A percentile compares a stretch with the other conserved stretches of the same genome.
Evolutionary conservation across 75 land plant species (phyloP).

Genomic region (Sequoia sempervirens): DNA sequence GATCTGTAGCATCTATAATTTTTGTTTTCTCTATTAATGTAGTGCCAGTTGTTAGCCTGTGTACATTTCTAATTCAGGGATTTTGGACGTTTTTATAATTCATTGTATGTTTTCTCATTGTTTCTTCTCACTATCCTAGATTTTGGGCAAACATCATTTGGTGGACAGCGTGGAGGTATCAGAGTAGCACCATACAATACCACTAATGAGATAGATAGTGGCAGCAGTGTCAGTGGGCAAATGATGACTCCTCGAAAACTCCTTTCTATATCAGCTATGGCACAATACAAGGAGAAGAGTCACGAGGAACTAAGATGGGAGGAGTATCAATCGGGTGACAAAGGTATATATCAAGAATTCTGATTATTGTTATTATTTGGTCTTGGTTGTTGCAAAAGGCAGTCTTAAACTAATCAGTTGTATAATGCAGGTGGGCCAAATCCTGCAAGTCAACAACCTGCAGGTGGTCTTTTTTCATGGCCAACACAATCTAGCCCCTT

Average conservation of each 20-base stretch:
- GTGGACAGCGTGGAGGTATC: conserved; percentile 46
- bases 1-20: not conserved
- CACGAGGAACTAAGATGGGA: conserved; percentile 96
- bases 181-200: conserved; percentile 63
- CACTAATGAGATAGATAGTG: conserved; percentile 65
- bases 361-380: not conserved
- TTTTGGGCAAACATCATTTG: too few species aligned
- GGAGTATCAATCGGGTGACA: conserved; percentile 90
- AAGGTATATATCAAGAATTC: conserved; percentile 44
- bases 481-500: too few species aligned
- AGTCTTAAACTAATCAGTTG: too few species aligned
- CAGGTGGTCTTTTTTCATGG: too few species aligned
- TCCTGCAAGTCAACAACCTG: too few species aligned
- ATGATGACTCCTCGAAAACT: conserved; percentile 45
- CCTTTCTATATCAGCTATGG: conserved; percentile 96
- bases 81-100: too few species aligned
- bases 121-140: not conserved
- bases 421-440: too few species aligned
- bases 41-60: not conserved
- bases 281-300: conserved; percentile 84
- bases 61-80: not conserved
- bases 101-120: not conserved
- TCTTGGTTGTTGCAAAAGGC: not conserved
- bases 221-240: conserved; percentile 33
- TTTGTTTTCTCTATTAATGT: not conserved